Conservation (phyloP, 129 eudicot species). For the Tanacetum coccineum region DNA sequence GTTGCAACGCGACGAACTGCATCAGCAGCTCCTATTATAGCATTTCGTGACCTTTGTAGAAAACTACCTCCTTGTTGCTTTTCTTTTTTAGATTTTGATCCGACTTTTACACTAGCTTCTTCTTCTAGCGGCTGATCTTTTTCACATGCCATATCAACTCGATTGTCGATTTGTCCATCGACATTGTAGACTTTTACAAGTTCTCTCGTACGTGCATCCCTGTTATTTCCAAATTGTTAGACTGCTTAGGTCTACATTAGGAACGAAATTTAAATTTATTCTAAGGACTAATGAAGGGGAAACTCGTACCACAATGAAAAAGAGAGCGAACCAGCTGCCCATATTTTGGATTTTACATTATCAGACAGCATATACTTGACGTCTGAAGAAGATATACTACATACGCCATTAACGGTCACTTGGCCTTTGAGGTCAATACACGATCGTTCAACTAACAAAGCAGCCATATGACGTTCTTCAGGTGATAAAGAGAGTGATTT, state of each 20-base stretch:
- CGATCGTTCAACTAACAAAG: slow-evolving; percentile 88
- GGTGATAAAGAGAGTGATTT: slow-evolving; percentile 86
- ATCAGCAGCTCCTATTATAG: slow-evolving; percentile 96
- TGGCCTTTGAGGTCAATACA: slow-evolving; percentile 76
- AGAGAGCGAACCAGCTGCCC: slow-evolving; percentile 77
- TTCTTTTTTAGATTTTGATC: slow-evolving; percentile 74
- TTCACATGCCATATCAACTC: slow-evolving; percentile 54
- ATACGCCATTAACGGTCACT: slow-evolving; percentile 87
- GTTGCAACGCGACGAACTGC: slow-evolving; percentile 98
- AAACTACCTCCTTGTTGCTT: slow-evolving; percentile 70
- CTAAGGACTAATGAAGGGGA: slow-evolving; percentile 6
- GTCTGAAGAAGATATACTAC: slow-evolving; percentile 79
- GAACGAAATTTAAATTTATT: too few relatives aligned
- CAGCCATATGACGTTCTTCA: slow-evolving; percentile 97
- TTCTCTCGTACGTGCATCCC: slow-evolving; percentile 99
- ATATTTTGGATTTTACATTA: slow-evolving; percentile 59
- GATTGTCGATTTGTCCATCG: slow-evolving; percentile 89
- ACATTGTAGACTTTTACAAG: slow-evolving; percentile 78
- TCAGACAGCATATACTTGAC: slow-evolving; percentile 74
- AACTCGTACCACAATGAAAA: slow-evolving; percentile 77
- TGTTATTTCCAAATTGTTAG: slow-evolving; percentile 32
- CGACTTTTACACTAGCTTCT: slow-evolving; percentile 62
- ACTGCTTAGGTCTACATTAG: too few relatives aligned
- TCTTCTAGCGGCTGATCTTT: slow-evolving; percentile 83
- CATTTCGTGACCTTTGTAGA: slow-evolving; percentile 86